Conservation (phyloP, 73 alveolate genomes). For the Durusdinium trenchii region DNA sequence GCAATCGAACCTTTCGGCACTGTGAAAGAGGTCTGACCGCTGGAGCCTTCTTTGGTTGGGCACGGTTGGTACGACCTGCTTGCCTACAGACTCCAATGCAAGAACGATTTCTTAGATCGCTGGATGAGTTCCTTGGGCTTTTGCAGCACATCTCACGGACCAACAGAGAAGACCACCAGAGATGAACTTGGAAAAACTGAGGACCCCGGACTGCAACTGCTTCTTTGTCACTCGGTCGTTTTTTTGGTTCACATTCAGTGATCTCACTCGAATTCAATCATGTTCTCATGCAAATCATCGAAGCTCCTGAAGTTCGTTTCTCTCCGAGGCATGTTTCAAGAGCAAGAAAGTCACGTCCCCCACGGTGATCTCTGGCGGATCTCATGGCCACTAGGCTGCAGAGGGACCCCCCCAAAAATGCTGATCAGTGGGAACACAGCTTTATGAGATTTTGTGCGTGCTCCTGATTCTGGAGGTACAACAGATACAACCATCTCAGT, state of each 20-base stretch:
- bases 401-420: neutral
- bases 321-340: slow-evolving; percentile 17
- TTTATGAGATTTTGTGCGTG: neutral
- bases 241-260: too few species aligned
- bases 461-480: neutral
- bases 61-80: slow-evolving; percentile 78
- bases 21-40: slow-evolving; percentile 42
- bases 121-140: slow-evolving; percentile 49
- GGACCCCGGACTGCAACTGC: slow-evolving; percentile 54
- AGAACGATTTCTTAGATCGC: slow-evolving; percentile 61
- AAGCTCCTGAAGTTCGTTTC: neutral
- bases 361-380: neutral
- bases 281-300: neutral
- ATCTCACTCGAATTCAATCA: neutral
- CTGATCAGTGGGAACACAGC: neutral
- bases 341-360: neutral
- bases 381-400: neutral
- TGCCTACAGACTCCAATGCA: slow-evolving; percentile 73
- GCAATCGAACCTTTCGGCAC: neutral
- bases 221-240: slow-evolving; percentile 23
- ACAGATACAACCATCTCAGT: neutral
- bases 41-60: slow-evolving; percentile 89
- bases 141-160: neutral
- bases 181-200: neutral
- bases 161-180: neutral